phyloP scores from a whole-genome alignment of 768 basidiomycete species.

The Thelephora aurantiotincta region DNA sequence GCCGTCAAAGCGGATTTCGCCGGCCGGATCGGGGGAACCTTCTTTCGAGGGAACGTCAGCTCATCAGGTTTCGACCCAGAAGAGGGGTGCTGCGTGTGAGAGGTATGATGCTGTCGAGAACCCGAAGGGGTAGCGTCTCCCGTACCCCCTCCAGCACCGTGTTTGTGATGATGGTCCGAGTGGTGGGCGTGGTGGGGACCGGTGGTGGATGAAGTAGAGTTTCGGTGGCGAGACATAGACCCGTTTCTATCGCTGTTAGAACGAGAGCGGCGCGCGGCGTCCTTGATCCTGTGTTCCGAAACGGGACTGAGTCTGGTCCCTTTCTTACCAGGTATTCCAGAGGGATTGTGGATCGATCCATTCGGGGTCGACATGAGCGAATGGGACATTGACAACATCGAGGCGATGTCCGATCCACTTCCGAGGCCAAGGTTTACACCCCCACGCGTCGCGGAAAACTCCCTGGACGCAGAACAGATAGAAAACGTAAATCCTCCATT shows the following conservation, averaged over 20 bases:
- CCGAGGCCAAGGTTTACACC: conserved; percentile 44
- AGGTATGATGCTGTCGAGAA: no score
- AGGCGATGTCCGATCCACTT: conserved; percentile 49
- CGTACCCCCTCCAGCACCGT: not conserved
- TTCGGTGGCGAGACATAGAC: not conserved
- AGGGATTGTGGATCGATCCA: conserved; percentile 37
- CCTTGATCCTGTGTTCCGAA: conserved; percentile 25
- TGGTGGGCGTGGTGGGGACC: not conserved
- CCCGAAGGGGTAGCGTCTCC: no score
- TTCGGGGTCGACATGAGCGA: conserved; percentile 38
- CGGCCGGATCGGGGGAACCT: conserved; percentile 27
- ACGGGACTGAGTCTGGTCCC: conserved; percentile 15
- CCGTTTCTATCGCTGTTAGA: not conserved
- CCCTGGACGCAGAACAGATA: conserved; percentile 22
- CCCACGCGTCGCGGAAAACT: conserved; percentile 44
- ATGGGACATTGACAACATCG: conserved; percentile 38
- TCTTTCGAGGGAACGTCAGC: conserved; percentile 34
- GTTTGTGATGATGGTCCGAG: not conserved
- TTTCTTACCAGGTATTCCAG: conserved; percentile 14
- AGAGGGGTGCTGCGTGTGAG: conserved; percentile 5
- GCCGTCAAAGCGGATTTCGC: conserved; percentile 55
- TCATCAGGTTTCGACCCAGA: conserved; percentile 9
- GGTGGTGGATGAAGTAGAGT: not conserved
- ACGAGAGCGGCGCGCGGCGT: conserved; percentile 2
- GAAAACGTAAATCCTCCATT: no score